Evolutionary conservation across 768 basidiomycete species (phyloP), one percentile per base, ranked within the genome.

Genomic region (Rhodocollybia butyracea): DNA sequence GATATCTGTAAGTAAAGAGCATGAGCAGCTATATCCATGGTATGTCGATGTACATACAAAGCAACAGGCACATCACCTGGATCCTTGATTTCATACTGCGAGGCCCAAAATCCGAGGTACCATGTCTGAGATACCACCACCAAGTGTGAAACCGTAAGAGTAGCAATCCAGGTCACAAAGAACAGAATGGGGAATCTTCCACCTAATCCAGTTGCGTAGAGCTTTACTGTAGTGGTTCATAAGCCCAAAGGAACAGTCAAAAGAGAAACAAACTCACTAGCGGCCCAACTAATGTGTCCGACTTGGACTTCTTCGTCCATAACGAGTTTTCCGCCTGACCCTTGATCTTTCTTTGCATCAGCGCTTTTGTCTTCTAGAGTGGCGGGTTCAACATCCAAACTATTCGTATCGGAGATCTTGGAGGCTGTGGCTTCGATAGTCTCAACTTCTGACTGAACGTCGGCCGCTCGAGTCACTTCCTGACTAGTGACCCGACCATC

Each of bases 231-330:
- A 17, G 45, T 46, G 58, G 53, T 12, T 63, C 61, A 21, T 66
- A 21, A 41, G 17, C 15, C 5, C 21, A 11, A 11, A 13, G 6
- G 13, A 32, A 41, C 8, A 22, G 30, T 15, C 29, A 30, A 3
- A 2, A 26, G 12, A 45, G 3, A 19, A n/a, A 27, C 36, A 53
- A 60, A 68, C 71, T 56, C 66, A 68, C 76, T 59, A 34, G 79
- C 70, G 36, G 69, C 53, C 76, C 78, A 82, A 41, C 79, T 77
- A 32, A 88, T 77, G 57, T 80, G 82, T 0, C 86, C 85, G 51
- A 77, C 75, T 5, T 71, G 76, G 40, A 86, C 76, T 61, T 89
- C 87, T 64, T 89, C 87, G 0, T 77, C 79, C 6, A 84, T 66
- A 42, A 86, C 77, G n/a, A 88, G 73, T 62, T 86, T 84, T 3